Base-by-base conservation (phyloP, 2,329 filamentous ascomycete genomes). In the Chaetomium globosum region DNA sequence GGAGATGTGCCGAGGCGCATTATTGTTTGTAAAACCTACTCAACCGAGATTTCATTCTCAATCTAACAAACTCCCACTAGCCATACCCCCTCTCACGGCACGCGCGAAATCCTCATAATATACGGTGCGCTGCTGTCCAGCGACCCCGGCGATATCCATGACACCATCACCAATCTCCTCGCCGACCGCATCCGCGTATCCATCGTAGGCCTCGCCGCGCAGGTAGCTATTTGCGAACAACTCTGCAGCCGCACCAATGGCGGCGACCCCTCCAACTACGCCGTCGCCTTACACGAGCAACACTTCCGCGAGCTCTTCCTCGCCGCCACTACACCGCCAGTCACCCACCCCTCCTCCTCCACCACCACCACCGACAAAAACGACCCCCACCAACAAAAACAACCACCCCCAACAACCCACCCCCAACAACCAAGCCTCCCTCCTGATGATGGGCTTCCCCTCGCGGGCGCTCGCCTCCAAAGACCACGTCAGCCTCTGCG, bases 371-470 rank as follows among this genome's bases (percentile, higher is more conserved):
- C 30, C 49, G 2, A 16, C 23, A 13, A 31, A 30, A 13, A 53
- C 49, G 13, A 61, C 19, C 51, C 30, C 3, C 39, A 36, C 36
- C 46, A 46, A 30, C 1, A 31, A 1, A 19, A 54, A 53, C 33
- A 48, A 53, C 33, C 33, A 30, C 1, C 21, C 0, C 23, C 49
- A 46, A 46, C 33, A 54, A 21, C 48, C n/a, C 85, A 72, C 83
- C 81, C 5, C 66, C 16, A 63, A 33, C 55, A 59, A 49, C 57
- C 52, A 82, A 62, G 83, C 86, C 1, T 87, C 85, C 62, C 81
- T 99, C 49, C 85, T 99, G 30, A 96, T 96, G 91, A 99, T 99
- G 94, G 95, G 95, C 4, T 99, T 99, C 74, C 95, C 95, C 0
- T 96, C 92, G 6, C 86, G 93, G 46, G 90, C 90, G 2, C 86